These are phyloP conservation scores for Cutaneotrichosporon dermatis DNA, from an alignment of 1,284 basidiomycete species.

Conservation along the genomic window DNA sequence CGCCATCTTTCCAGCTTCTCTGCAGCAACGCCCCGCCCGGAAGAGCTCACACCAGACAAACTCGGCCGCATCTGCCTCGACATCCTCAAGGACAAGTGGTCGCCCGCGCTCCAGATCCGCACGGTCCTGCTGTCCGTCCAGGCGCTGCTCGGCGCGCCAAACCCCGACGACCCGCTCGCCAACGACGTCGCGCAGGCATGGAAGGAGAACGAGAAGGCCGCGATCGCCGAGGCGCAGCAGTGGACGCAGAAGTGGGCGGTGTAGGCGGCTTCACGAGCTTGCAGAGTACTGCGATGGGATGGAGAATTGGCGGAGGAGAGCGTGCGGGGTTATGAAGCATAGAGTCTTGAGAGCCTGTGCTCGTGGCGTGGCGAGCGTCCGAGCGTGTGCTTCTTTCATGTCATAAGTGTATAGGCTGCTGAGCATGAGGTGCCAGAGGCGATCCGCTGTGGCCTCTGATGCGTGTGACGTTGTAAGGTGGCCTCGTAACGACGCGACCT, in stretches of 20 bases:
- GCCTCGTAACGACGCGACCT: no score
- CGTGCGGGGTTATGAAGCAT: not conserved
- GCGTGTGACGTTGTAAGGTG: no score
- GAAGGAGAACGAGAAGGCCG: constrained; percentile 93
- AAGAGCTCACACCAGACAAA: constrained; percentile 63
- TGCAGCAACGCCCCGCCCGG: not conserved
- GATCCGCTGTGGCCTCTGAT: no score
- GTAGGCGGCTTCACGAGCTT: not conserved
- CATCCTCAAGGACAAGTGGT: constrained; percentile 99
- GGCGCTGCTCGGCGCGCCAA: constrained; percentile 89
- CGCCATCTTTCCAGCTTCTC: no score
- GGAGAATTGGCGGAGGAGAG: not conserved
- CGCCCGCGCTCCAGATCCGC: constrained; percentile 94
- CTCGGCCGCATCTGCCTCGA: constrained; percentile 96
- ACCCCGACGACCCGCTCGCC: constrained; percentile 98
- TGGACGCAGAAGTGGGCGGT: constrained; percentile 61
- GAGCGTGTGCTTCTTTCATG: not conserved
- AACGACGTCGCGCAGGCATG: constrained; percentile 89
- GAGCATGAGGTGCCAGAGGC: no score
- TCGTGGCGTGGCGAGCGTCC: not conserved
- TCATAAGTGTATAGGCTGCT: no score
- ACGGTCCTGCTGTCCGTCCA: constrained; percentile 96
- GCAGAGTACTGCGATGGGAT: not conserved
- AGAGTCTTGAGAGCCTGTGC: not conserved
- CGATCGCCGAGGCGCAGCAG: constrained; percentile 80